phyloP scores from a whole-genome alignment of 495 filamentous ascomycete genomes.

The Letharia columbiana region DNA sequence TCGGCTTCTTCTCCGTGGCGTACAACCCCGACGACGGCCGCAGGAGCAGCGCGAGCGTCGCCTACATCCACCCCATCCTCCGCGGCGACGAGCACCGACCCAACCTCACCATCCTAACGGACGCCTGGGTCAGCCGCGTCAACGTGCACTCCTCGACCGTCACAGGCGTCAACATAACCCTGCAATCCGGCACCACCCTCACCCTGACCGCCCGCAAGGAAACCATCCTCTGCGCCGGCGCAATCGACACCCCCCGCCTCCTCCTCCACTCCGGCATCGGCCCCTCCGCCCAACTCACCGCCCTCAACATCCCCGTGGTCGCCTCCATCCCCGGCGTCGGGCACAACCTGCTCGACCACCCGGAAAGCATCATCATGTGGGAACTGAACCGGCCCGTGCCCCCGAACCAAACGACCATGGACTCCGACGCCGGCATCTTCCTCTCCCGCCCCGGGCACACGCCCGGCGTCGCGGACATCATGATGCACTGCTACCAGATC shows the following conservation, averaged over 20 bases:
- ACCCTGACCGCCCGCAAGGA: constrained; percentile 55
- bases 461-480: constrained; percentile 62
- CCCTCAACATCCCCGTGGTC: constrained; percentile 57
- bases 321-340: constrained; percentile 70
- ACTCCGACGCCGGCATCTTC: constrained; percentile 79
- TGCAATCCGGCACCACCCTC: constrained; percentile 55
- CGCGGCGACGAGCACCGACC: constrained; percentile 63
- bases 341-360: constrained; percentile 71
- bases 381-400: constrained; percentile 71
- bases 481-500: constrained; percentile 92
- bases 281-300: constrained; percentile 51
- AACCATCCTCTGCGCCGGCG: constrained; percentile 70
- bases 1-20: constrained; percentile 76
- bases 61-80: constrained; percentile 80
- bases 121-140: constrained; percentile 70
- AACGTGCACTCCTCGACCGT: constrained; percentile 55
- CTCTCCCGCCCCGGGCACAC: constrained; percentile 61
- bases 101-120: constrained; percentile 71
- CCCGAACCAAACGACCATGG: constrained; percentile 71
- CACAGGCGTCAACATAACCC: constrained; percentile 55
- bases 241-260: constrained; percentile 65
- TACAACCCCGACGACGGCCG: constrained; percentile 76
- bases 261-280: constrained; percentile 74
- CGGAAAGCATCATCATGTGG: constrained; percentile 75
- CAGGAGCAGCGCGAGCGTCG: constrained; percentile 71